Conservation (phyloP, 805 yeast species). For the Zygotorulaspora sp. region DNA sequence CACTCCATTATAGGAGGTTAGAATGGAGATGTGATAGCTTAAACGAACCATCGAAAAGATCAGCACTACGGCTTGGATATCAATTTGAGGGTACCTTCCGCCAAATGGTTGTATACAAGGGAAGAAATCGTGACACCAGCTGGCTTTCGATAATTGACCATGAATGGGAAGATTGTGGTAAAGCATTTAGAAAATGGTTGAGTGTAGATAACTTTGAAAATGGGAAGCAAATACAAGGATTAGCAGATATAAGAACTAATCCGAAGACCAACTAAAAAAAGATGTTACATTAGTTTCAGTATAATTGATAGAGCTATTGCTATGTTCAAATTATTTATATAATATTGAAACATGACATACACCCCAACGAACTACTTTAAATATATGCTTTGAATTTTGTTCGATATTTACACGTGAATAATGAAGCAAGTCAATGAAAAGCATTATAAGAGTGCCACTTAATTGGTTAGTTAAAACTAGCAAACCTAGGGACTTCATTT, state of each 20-base stretch:
- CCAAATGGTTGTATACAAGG: conserved; percentile 28
- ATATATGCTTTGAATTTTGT: too few relatives aligned
- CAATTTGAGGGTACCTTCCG: conserved; percentile 33
- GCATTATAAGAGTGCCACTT: too few relatives aligned
- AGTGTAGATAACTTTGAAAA: conserved; percentile 23
- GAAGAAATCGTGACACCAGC: conserved; percentile 32
- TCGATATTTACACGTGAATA: too few relatives aligned
- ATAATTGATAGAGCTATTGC: too few relatives aligned
- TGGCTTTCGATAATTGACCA: conserved; percentile 33
- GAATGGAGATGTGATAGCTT: conserved; percentile 37
- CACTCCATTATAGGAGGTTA: conserved; percentile 30
- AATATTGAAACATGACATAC: too few relatives aligned
- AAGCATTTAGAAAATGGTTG: conserved; percentile 29
- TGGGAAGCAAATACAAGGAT: conserved; percentile 8
- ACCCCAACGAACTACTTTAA: too few relatives aligned
- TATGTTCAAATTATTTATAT: too few relatives aligned
- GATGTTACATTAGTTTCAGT: too few relatives aligned
- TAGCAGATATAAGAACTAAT: conserved; percentile 7
- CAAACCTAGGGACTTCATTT: too few relatives aligned
- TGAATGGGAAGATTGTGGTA: conserved; percentile 29
- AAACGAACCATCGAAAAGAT: conserved; percentile 30
- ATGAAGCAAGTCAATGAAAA: too few relatives aligned
- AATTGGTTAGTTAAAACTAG: too few relatives aligned
- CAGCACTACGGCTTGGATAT: conserved; percentile 35
- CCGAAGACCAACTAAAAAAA: too few relatives aligned